Evolutionary conservation across 148 eudicot genomes (phyloP), one percentile per base, ranked within the genome.

Genomic region (Nepenthes mirabilis): DNA sequence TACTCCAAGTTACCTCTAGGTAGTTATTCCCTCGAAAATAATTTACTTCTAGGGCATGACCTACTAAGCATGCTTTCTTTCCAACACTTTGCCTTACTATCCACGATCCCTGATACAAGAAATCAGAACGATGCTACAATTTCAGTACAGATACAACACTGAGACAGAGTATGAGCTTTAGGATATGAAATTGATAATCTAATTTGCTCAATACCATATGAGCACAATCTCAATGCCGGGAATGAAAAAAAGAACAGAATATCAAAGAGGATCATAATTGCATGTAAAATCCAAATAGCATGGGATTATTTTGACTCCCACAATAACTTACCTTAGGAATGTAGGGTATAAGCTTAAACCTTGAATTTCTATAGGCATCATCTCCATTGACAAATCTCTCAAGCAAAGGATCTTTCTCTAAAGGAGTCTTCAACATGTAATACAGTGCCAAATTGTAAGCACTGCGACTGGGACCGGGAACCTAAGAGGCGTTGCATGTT

Each of bases 31-130:
- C 90, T 12, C 71, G 79, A 56, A 66, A 67, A 60, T 84, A 84
- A 56, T 68, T 71, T 55, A 76, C 64, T 64, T 84, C 85, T 36
- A 87, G 85, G 32, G 85, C 82, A 70, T 82, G 85, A 67, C 90
- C 90, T 2, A 84, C 60, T 70, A 87, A 72, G 59, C 90, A 79
- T 56, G 90, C 81, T 72, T 82, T 87, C 77, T 78, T 81, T 56
- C 90, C 83, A 10, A 83, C 90, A 55, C 83, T 87, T 62, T 87
- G 90, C 78, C 82, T 87, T 5, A 87, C 95, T 70, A 87, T 74
- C 95, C 95, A 83, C 11, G 95, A 78, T n/a, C 95, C 95, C 95
- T 86, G 62, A 12, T 43, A 62, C 34, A 54, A 11, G 34, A 9
- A 52, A 59, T 11, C 34, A 49, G 11, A 64, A 55, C 12, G 56